A percentile compares a stretch with the other conserved stretches of the same genome.
These are phyloP conservation scores for Penicillium coffeae DNA, from an alignment of 495 filamentous ascomycete genomes.

Conservation along the genomic window DNA sequence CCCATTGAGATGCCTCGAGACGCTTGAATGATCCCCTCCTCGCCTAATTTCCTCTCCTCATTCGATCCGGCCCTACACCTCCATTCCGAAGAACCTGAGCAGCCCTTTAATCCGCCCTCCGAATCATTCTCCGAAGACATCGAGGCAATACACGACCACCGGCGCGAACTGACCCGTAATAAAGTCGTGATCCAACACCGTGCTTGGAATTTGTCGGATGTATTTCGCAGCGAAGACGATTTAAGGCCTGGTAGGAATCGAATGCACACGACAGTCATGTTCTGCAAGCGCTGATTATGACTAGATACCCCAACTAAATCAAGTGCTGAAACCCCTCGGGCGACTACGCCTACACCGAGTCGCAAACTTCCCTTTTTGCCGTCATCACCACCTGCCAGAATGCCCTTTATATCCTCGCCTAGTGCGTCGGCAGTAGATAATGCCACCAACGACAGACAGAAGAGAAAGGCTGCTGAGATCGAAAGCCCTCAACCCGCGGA, in stretches of 20 bases:
- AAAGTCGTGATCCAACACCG: conserved; percentile 64
- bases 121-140: conserved; percentile 57
- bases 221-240: conserved; percentile 61
- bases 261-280: neutral
- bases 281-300: conserved; percentile 11
- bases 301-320: conserved; percentile 42
- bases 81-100: conserved; percentile 39
- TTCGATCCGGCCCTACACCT: conserved; percentile 53
- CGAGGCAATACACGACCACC: conserved; percentile 51
- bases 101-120: conserved; percentile 25
- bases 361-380: conserved; percentile 19
- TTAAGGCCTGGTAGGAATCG: conserved; percentile 41
- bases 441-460: conserved; percentile 27
- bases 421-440: conserved; percentile 7
- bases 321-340: conserved; percentile 23
- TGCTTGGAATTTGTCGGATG: conserved; percentile 53
- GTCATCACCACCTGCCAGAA: conserved; percentile 41
- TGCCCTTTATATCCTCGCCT: conserved; percentile 63
- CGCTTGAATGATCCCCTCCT: conserved; percentile 37
- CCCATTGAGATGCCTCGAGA: conserved; percentile 10
- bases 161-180: conserved; percentile 50
- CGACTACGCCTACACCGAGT: conserved; percentile 10
- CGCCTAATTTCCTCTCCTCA: conserved; percentile 38
- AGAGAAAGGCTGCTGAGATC: conserved; percentile 41
- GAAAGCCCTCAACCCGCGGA: conserved; percentile 33